Evolutionary conservation across 192 early-diverging fungal genomes (phyloP).

Genomic region (Podila verticillata): DNA sequence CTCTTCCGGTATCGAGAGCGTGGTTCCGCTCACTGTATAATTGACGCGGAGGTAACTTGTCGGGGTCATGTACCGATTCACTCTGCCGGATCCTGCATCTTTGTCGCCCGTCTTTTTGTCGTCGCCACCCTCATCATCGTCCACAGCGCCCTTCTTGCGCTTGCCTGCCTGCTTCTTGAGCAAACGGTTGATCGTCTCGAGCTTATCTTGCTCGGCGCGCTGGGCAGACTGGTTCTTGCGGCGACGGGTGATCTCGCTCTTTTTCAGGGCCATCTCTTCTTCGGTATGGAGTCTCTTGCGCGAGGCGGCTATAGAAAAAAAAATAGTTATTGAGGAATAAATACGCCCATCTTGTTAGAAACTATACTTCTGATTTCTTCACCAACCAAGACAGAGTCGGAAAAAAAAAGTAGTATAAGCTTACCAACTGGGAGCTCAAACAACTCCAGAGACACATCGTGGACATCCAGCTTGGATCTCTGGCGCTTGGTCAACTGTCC

Average conservation of each 20-base stretch:
- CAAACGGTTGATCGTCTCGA: slow-evolving; percentile 83
- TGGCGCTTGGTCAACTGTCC: slow-evolving; percentile 75
- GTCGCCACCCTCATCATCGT: slow-evolving; percentile 65
- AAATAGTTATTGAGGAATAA: background rate
- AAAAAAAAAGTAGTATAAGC: slow-evolving; percentile 1
- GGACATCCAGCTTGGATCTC: slow-evolving; percentile 69
- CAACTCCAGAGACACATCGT: slow-evolving; percentile 61
- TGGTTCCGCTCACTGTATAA: slow-evolving; percentile 50
- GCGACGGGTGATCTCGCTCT: slow-evolving; percentile 77
- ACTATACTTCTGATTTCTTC: background rate
- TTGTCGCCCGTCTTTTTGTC: slow-evolving; percentile 40
- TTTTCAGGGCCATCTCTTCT: slow-evolving; percentile 75
- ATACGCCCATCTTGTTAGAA: background rate
- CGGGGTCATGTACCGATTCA: slow-evolving; percentile 24
- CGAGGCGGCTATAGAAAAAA: slow-evolving; percentile 59
- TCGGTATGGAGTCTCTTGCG: slow-evolving; percentile 70
- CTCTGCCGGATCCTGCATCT: background rate
- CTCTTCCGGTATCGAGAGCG: slow-evolving; percentile 49
- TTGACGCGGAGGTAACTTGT: slow-evolving; percentile 46
- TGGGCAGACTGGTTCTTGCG: slow-evolving; percentile 84
- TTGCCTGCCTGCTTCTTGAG: slow-evolving; percentile 85
- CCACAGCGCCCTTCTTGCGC: slow-evolving; percentile 67
- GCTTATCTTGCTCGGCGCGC: slow-evolving; percentile 78
- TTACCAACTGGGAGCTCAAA: slow-evolving; percentile 75
- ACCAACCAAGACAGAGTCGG: background rate